Base-by-base conservation (phyloP, 176 grass and related monocot genomes). In the Calamus simplicifolius region DNA sequence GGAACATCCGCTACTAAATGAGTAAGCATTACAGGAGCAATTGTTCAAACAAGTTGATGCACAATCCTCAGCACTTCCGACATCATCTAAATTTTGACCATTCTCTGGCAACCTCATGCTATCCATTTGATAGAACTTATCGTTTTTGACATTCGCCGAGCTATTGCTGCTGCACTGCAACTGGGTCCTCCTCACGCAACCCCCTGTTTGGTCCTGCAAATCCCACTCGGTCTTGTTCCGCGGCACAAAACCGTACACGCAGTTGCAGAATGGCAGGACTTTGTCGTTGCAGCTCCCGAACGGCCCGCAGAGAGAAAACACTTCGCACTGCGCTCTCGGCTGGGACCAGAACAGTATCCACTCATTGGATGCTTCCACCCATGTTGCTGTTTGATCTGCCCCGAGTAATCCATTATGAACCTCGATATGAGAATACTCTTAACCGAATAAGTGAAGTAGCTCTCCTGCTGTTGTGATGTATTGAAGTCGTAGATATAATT, bases 21-120 rank as follows among this genome's bases (percentile, higher is more conserved):
- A 77, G 69, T 83, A 88, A 54, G 80, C 85, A 51, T 57, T 69
- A 16, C 75, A 88, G 64, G 76, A 83, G 38, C 85, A 89, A 19
- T 67, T 80, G 16, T 53, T 76, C 27, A 80, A 25, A 59, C 72
- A 89, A 25, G 49, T 50, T 57, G 25, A n/a, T 49, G 38, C 59
- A 53, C 85, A 89, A 29, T 70, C 61, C 27, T 70, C 69, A 43
- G 50, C 66, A 70, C 18, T 80, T 7, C 35, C 65, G 57, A 18
- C 62, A 25, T 58, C 62, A 25, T 58, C 58, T 56, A 61, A 58
- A 23, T 1, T 73, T 25, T 63, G 16, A 63, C 62, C 49, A 56
- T 83, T 66, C 13, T 55, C 38, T 18, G 85, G 80, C 54, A 83
- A 68, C 29, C 48, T 51, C 50, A 74, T 53, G 52, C 70, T 69